phyloP scores from a whole-genome alignment of 148 eudicot genomes.

The Heliosperma pusillum region DNA sequence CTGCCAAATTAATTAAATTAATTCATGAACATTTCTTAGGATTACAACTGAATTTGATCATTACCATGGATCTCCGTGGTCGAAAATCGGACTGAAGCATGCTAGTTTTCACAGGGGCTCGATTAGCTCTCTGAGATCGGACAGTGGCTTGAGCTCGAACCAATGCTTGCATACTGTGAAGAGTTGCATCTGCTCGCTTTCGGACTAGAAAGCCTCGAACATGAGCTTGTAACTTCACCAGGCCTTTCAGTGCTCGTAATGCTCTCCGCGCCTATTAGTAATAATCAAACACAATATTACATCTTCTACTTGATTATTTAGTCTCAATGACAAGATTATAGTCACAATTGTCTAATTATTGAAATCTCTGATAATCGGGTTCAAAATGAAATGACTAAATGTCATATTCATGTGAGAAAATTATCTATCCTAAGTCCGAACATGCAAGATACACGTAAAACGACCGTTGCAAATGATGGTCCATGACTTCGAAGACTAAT shows the following conservation, averaged over 20 bases:
- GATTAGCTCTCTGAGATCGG: constrained; percentile 56
- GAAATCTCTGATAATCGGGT: too few relatives aligned
- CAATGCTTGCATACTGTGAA: constrained; percentile 86
- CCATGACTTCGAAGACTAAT: too few relatives aligned
- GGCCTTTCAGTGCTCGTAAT: constrained; percentile 68
- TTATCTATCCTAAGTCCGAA: background rate
- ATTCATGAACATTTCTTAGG: background rate
- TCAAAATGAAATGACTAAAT: too few relatives aligned
- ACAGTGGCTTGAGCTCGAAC: constrained; percentile 71
- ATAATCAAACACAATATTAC: background rate
- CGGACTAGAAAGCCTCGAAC: constrained; percentile 85
- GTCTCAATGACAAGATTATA: background rate
- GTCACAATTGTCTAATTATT: background rate
- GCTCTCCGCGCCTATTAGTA: constrained; percentile 75
- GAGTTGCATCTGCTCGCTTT: constrained; percentile 75
- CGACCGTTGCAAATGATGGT: too few relatives aligned
- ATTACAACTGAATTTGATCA: background rate
- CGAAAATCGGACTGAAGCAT: constrained; percentile 39
- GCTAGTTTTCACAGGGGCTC: constrained; percentile 29
- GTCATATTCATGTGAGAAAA: background rate
- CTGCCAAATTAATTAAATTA: background rate
- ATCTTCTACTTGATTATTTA: background rate
- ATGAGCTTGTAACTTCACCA: constrained; percentile 89
- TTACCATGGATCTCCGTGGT: constrained; percentile 56
- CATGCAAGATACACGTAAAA: too few relatives aligned